Percentiles rank a stretch among this genome's conserved stretches.
These are phyloP conservation scores for Aspergillus brunneoviolaceus DNA, from an alignment of 2,329 filamentous ascomycete genomes.

Conservation along the genomic window DNA sequence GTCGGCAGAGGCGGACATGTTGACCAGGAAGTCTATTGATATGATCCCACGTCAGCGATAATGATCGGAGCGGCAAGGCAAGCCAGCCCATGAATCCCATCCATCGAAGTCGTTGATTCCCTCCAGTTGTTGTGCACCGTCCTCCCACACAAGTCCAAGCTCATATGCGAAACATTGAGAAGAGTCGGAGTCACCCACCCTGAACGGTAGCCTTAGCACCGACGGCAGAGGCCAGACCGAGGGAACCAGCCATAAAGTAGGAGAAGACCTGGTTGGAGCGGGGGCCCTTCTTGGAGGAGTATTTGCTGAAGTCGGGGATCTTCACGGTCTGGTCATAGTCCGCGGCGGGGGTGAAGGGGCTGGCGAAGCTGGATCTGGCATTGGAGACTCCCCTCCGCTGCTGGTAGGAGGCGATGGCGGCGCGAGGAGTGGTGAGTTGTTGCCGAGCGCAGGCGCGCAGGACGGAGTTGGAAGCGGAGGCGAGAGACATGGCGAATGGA, in stretches of 20 bases:
- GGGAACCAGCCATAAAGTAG: slow-evolving; percentile 98
- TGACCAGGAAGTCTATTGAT: slow-evolving; percentile 89
- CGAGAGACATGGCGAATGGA: slow-evolving; percentile 51
- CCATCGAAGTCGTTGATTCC: background rate
- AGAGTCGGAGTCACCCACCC: slow-evolving; percentile 61
- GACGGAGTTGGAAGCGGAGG: slow-evolving; percentile 67
- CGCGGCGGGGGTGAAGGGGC: slow-evolving; percentile 56
- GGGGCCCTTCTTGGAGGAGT: slow-evolving; percentile 69
- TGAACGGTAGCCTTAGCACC: slow-evolving; percentile 98
- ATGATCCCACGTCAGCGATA: slow-evolving; percentile 28
- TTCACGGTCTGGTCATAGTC: slow-evolving; percentile 56
- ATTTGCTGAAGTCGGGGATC: slow-evolving; percentile 88
- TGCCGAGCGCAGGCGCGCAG: slow-evolving; percentile 58
- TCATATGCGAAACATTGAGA: background rate
- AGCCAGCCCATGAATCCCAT: slow-evolving; percentile 4
- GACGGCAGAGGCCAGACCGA: slow-evolving; percentile 87
- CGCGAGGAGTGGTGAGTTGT: slow-evolving; percentile 45
- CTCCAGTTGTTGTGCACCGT: background rate
- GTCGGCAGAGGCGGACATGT: slow-evolving; percentile 99
- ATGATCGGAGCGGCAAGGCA: slow-evolving; percentile 7
- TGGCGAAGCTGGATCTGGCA: slow-evolving; percentile 48
- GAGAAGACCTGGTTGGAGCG: slow-evolving; percentile 81
- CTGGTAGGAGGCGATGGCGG: slow-evolving; percentile 43
- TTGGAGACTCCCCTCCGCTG: slow-evolving; percentile 41
- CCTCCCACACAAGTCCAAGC: slow-evolving; percentile 3